phyloP scores from a whole-genome alignment of 192 early-diverging fungal genomes.

The Chytriomyces sp. region DNA sequence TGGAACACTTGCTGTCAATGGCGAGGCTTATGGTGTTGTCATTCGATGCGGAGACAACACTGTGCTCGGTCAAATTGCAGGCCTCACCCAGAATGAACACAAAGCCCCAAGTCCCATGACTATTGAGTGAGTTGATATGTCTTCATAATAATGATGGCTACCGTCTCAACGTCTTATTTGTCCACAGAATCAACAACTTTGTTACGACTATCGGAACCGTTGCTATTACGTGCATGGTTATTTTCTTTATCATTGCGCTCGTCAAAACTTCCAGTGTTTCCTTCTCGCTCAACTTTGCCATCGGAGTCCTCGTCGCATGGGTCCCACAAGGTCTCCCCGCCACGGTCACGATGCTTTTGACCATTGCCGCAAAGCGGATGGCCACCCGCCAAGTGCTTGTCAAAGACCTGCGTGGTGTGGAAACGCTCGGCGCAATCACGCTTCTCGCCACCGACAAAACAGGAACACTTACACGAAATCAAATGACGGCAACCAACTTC shows the following conservation, averaged over 20 bases:
- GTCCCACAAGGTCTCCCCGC: slow-evolving; percentile 94
- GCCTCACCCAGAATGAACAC: slow-evolving; percentile 29
- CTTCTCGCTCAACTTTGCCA: slow-evolving; percentile 78
- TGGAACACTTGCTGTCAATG: slow-evolving; percentile 76
- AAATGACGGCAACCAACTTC: slow-evolving; percentile 93
- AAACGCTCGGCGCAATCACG: slow-evolving; percentile 96
- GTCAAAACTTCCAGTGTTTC: slow-evolving; percentile 54
- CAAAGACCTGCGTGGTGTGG: slow-evolving; percentile 95
- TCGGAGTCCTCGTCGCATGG: slow-evolving; percentile 82
- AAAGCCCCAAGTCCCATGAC: slow-evolving; percentile 37
- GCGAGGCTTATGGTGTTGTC: slow-evolving; percentile 92
- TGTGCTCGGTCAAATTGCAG: slow-evolving; percentile 93
- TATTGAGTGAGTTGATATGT: slow-evolving; percentile 23
- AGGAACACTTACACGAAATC: slow-evolving; percentile 94
- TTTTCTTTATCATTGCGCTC: slow-evolving; percentile 85
- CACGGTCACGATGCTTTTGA: slow-evolving; percentile 91
- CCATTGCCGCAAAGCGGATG: slow-evolving; percentile 96
- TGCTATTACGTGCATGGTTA: slow-evolving; percentile 72
- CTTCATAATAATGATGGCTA: neutral
- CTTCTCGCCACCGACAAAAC: slow-evolving; percentile 97
- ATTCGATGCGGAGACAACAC: slow-evolving; percentile 92
- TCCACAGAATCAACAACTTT: slow-evolving; percentile 35
- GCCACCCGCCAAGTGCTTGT: slow-evolving; percentile 86
- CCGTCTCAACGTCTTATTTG: neutral
- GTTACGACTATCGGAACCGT: slow-evolving; percentile 85